Base-by-base conservation (phyloP, 139 green algal genomes). In the Micractinium sp. region DNA sequence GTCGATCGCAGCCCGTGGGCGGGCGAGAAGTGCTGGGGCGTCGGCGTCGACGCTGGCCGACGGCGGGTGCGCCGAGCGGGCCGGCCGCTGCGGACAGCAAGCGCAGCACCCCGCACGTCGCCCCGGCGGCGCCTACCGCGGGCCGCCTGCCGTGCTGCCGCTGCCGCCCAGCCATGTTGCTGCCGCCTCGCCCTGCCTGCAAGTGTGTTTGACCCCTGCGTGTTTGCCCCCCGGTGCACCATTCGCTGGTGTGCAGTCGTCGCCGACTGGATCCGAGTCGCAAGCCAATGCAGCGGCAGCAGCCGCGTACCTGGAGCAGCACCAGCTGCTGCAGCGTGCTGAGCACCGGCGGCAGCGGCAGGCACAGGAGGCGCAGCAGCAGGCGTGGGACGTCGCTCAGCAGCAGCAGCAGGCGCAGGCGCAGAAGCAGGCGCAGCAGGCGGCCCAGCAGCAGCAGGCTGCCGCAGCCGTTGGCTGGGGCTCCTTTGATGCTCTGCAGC, bases 251-350 rank as follows among this genome's bases (percentile, higher is more conserved):
- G 63, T 71, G 63, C 63, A 71, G 63, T 27, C 63, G 63, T 71
- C 63, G 63, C 22, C 63, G 47, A 56, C 63, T 5, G 63, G 20
- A 16, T 25, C 63, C 63, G 22, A 71, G 2, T 25, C 74, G 74
- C 74, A 53, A 3, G 74, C 33, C 74, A 80, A 53, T 16, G 74
- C 81, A 4, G 60, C 78, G 39, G 78, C 81, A 7, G 81, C 81
- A 29, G 56, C 81, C 25, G 81, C 33, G 16, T 86, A 60, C 60
- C n/a, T 86, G 20, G 81, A 75, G 81, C 81, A 76, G 60, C 81
- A 86, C 56, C 81, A 76, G 60, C 81, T 85, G 41, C 47, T 66
- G 79, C 79, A 85, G 31, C 47, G 69, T 14, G 47, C 36, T 2
- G 35, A 86, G 56, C 16, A 75, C 56, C 39, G 67, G n/a, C 60